Base-by-base conservation (phyloP, 2,329 filamentous ascomycete genomes). In the Colletotrichum costaricense region DNA sequence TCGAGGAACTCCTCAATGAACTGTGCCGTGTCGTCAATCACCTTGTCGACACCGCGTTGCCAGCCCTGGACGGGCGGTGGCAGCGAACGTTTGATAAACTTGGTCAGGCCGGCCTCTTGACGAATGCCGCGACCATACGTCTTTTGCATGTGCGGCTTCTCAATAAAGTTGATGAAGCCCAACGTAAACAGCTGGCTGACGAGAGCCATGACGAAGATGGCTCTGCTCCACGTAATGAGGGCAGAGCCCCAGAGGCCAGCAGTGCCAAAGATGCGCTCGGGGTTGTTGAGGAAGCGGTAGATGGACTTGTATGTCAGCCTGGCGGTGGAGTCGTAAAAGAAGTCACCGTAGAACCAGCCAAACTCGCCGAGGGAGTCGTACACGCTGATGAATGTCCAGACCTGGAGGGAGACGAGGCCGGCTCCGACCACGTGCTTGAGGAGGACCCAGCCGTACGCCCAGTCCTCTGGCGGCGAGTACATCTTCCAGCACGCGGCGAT, bases 321-420 rank as follows among this genome's bases (percentile, higher is more conserved):
- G 14, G 93, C 93, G 12, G 92, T 91, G 58, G 94, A 93, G 74
- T 98, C 95, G 80, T 97, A 98, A 88, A 99, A 98, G 86, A 98
- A 99, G 81, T 99, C 97, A 22, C 97, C 97, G 80, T 95, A 98
- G 87, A 98, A 98, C 96, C 96, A 99, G 78, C 97, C 97, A 79
- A 98, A 99, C 80, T 99, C 97, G 69, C 97, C 97, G 0, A 99
- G 90, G 2, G 95, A 97, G 63, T 98, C 95, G 82, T 98, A 97
- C 77, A 98, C 95, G 82, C 95, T 98, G 76, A 94, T 87, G 2
- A 95, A 93, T 1, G 95, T 98, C 97, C 97, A 99, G 22, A 97
- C 84, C 79, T 99, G 97, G 63, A 99, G 88, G 12, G 93, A 92
- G 72, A 98, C 91, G 75, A 98, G 86, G 65, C 93, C 91, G 63